These are phyloP conservation scores for Pseudogymnoascus sp. DNA, from an alignment of 2,329 filamentous ascomycete species.

Conservation along the genomic window DNA sequence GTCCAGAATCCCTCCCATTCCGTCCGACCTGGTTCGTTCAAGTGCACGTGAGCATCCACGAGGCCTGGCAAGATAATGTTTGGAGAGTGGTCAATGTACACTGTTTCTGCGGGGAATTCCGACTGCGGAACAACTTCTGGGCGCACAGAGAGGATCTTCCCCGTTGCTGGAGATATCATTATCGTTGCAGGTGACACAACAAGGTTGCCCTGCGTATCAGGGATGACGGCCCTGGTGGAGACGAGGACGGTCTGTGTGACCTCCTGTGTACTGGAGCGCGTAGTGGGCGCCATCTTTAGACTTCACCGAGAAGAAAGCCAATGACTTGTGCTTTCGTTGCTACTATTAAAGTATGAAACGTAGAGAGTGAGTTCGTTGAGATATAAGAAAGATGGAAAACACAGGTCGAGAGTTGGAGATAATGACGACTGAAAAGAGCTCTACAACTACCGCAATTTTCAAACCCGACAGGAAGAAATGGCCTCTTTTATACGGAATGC, in stretches of 20 bases:
- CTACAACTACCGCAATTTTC: neutral
- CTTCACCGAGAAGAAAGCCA: neutral
- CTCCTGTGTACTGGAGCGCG: neutral
- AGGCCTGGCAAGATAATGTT: conserved; percentile 81
- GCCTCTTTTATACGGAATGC: conserved; percentile 9
- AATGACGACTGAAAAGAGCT: neutral
- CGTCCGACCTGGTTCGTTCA: conserved; percentile 92
- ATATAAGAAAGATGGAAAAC: neutral
- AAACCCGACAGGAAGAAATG: neutral
- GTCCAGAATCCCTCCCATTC: conserved; percentile 99
- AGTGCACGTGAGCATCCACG: conserved; percentile 94
- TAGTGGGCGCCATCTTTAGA: neutral
- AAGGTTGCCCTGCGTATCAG: conserved; percentile 56
- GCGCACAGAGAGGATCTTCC: conserved; percentile 76
- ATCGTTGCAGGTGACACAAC: conserved; percentile 76
- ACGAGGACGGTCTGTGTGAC: conserved; percentile 59
- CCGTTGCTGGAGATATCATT: conserved; percentile 67
- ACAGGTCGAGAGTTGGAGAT: neutral
- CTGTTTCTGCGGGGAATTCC: conserved; percentile 64
- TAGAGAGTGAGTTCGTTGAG: neutral
- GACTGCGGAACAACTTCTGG: conserved; percentile 67
- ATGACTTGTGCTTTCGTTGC: neutral
- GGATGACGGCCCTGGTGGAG: conserved; percentile 77
- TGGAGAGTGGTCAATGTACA: conserved; percentile 79
- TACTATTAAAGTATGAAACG: neutral